Evolutionary conservation across 139 green algal genomes (phyloP), one percentile per base, ranked within the genome.

Genomic region (Chlorella sp.): DNA sequence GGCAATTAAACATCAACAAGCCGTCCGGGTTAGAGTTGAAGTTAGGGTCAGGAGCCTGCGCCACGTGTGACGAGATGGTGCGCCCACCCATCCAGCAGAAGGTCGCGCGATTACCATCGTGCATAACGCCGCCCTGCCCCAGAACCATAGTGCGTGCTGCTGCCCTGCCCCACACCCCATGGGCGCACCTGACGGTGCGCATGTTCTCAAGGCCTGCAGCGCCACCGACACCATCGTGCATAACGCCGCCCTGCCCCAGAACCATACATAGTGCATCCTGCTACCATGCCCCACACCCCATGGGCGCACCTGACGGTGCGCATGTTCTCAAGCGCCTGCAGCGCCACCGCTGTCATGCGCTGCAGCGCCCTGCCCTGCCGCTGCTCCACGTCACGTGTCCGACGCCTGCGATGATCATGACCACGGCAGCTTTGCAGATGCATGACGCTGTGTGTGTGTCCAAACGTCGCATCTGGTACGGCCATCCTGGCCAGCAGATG

Each of bases 291-390:
- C 49, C 36, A 36, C 29, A 66, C 69, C 6, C 69, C 69, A 31
- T 29, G 51, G 34, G 2, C 35, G 49, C 67, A 79, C 42, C 90
- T 82, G 55, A 95, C 90, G 0, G 85, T 92, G 23, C 85, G 74
- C 76, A 93, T 91, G 77, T 91, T 88, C 36, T 86, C 76, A 27
- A 92, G 76, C 24, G 86, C 83, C 69, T 91, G 86, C 36, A 83
- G 70, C 27, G 83, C 86, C 68, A 92, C 79, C 2, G 69, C 78
- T 2, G 85, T 79, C 91, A 97, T 93, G 50, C 77, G 75, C n/a
- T 78, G 67, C 72, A 92, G 76, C 5, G 88, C 87, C 27, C 59
- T 49, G 4, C 74, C 82, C 55, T 85, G 83, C 2, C 60, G 74
- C 77, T 80, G 74, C 77, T 86, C 82, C 3, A 86, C 70, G 36